Conservation (phyloP, 805 yeast species). For the Suhomyces kilbournensis region DNA sequence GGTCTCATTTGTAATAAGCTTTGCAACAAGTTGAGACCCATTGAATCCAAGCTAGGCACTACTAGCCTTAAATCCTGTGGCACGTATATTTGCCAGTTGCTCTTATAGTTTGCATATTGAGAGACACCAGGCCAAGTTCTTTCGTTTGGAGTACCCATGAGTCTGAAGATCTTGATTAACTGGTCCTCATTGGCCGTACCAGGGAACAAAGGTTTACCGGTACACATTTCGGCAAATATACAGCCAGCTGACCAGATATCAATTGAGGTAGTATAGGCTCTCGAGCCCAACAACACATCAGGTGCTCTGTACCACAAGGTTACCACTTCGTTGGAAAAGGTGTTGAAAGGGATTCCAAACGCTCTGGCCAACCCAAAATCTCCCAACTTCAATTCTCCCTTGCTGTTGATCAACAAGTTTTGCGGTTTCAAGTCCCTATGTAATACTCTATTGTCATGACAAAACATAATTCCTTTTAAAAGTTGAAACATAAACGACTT, state of each 20-base stretch:
- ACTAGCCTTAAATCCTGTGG: slow-evolving; percentile 79
- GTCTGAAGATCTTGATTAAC: slow-evolving; percentile 81
- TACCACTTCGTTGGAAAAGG: slow-evolving; percentile 96
- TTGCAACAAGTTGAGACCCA: slow-evolving; percentile 66
- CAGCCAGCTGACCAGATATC: slow-evolving; percentile 99
- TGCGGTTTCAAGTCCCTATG: slow-evolving; percentile 93
- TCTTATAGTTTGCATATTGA: slow-evolving; percentile 79
- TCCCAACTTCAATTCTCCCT: slow-evolving; percentile 90
- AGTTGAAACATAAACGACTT: slow-evolving; percentile 94
- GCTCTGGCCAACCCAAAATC: slow-evolving; percentile 98
- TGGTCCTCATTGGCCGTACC: slow-evolving; percentile 97
- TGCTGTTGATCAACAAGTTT: slow-evolving; percentile 79
- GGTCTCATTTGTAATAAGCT: slow-evolving; percentile 60
- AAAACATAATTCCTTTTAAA: slow-evolving; percentile 81
- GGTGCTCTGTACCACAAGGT: slow-evolving; percentile 99
- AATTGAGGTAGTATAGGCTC: slow-evolving; percentile 93
- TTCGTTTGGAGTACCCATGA: slow-evolving; percentile 96
- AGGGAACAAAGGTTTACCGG: slow-evolving; percentile 96
- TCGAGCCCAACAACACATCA: slow-evolving; percentile 89
- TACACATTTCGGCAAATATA: slow-evolving; percentile 95
- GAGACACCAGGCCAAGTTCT: slow-evolving; percentile 97
- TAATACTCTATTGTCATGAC: slow-evolving; percentile 81
- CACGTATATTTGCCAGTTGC: slow-evolving; percentile 78
- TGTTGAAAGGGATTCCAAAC: slow-evolving; percentile 95
- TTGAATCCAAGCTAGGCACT: slow-evolving; percentile 65